A percentile compares a stretch with the other conserved stretches of the same genome.
phyloP scores from a whole-genome alignment of 257 asterid genomes.

The Euphrasia confusa region DNA sequence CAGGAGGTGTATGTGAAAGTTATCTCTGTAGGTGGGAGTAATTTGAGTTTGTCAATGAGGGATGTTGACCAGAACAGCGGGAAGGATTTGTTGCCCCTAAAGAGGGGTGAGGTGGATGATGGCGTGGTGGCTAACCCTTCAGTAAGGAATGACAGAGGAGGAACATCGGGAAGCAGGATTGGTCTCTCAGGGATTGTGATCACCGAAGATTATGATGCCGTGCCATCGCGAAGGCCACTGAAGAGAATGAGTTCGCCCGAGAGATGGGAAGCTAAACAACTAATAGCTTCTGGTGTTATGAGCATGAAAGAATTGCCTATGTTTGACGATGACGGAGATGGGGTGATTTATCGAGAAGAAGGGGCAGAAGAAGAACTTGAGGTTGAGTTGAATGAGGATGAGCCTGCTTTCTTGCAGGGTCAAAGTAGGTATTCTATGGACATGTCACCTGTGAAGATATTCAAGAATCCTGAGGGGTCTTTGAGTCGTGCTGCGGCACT shows the following conservation, averaged over 20 bases:
- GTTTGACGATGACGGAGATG: slow-evolving; percentile 83
- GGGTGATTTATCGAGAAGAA: slow-evolving; percentile 82
- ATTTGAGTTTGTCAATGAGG: slow-evolving; percentile 82
- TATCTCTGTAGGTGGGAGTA: slow-evolving; percentile 70
- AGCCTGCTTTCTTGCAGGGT: slow-evolving; percentile 83
- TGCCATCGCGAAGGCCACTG: slow-evolving; percentile 76
- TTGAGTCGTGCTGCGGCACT: slow-evolving; percentile 95
- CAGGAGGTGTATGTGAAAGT: slow-evolving; percentile 90
- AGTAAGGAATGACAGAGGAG: slow-evolving; percentile 42
- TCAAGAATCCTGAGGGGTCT: slow-evolving; percentile 92
- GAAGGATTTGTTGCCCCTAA: slow-evolving; percentile 74
- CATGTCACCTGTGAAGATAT: slow-evolving; percentile 91
- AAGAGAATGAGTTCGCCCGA: slow-evolving; percentile 96
- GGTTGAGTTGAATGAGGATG: slow-evolving; percentile 87
- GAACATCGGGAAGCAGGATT: slow-evolving; percentile 46
- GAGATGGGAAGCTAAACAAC: slow-evolving; percentile 92
- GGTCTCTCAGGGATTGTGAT: slow-evolving; percentile 81
- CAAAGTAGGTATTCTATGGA: slow-evolving; percentile 77
- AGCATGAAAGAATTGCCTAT: slow-evolving; percentile 62
- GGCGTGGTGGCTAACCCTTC: slow-evolving; percentile 51
- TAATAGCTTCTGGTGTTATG: slow-evolving; percentile 84
- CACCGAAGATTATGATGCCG: slow-evolving; percentile 50
- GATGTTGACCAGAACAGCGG: slow-evolving; percentile 95
- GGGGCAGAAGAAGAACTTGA: slow-evolving; percentile 94
- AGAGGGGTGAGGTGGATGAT: slow-evolving; percentile 54